These are phyloP conservation scores for Camellia granthamiana DNA, from an alignment of 148 eudicot species.

Conservation along the genomic window DNA sequence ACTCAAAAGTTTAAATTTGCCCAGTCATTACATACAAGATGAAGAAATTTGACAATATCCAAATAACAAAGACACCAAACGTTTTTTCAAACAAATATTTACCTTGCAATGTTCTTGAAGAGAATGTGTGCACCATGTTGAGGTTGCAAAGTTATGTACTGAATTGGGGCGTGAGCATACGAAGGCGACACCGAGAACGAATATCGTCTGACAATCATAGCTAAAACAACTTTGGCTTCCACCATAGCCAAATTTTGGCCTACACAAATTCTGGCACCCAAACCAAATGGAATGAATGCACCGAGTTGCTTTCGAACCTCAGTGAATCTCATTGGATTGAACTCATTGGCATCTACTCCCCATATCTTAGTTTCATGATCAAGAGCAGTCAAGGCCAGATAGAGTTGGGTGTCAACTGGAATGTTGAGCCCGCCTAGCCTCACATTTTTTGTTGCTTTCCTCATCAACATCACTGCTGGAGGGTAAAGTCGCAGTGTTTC, in stretches of 20 bases:
- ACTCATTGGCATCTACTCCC: conserved; percentile 71
- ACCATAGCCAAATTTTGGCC: conserved; percentile 70
- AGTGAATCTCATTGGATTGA: conserved; percentile 62
- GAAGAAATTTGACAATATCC: background rate
- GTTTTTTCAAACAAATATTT: background rate
- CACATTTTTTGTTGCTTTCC: conserved; percentile 38
- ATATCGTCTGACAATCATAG: conserved; percentile 44
- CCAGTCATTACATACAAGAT: background rate
- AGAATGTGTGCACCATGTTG: conserved; percentile 61
- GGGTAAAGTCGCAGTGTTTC: conserved; percentile 79
- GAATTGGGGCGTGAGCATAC: conserved; percentile 68
- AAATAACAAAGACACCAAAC: background rate
- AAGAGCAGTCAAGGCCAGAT: conserved; percentile 58
- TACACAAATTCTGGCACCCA: conserved; percentile 68
- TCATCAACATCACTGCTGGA: conserved; percentile 53
- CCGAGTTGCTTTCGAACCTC: conserved; percentile 54
- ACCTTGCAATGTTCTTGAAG: conserved; percentile 26
- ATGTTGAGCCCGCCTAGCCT: conserved; percentile 41
- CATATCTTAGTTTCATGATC: conserved; percentile 63
- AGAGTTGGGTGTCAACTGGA: conserved; percentile 59
- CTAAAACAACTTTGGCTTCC: conserved; percentile 61
- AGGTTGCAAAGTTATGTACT: conserved; percentile 59
- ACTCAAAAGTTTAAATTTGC: too few relatives aligned
- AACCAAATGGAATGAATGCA: conserved; percentile 57
- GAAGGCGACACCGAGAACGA: conserved; percentile 45